Evolutionary conservation across 1,139 yeast species (phyloP), one percentile per base, ranked within the genome.

Genomic region (Wickerhamomyces sp.): DNA sequence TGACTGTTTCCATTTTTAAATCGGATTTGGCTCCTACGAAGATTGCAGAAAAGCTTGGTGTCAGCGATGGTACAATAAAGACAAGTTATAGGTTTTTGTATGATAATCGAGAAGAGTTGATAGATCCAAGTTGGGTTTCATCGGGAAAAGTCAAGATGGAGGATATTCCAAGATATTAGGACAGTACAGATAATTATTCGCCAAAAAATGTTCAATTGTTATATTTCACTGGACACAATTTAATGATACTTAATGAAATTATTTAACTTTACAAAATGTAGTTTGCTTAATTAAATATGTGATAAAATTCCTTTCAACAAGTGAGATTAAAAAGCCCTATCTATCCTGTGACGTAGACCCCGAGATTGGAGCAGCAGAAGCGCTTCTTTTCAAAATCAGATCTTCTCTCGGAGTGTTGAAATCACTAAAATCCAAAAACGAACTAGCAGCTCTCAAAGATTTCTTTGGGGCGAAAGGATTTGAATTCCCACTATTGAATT

Each of bases 1-100:
- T 91, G 85, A 88, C 96, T 5, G 84, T 93, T 6, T 66, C 85
- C 13, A 66, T 91, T 17, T 89, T 89, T 59, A 86, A 86, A 25
- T 79, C 72, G 5, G 81, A 78, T 40, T 59, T 60, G 45, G 34
- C 85, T 8, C 93, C 96, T 2, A 66, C 84, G 3, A 83, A 78
- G 54, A 89, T 91, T 39, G 86, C 95, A 8, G 96, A 88, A 49
- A 86, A 85, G 51, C 78, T 96, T n/a, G 98, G 96, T 46, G 98
- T 91, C 16, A 85, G 95, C 54, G 98, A 91, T 56, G 97, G 97
- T 47, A 91, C 98, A 1, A 91, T 91, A 51, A 87, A 91, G 59
- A 87, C 96, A 3, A 82, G 94, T 32, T 91, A 87, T 58, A 85
- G 85, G 59, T 80, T 82, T 31, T 67, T 91, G 64, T 82, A 75